Evolutionary conservation across 306 rosid genomes (phyloP).

Genomic region (Cicer judaicum): DNA sequence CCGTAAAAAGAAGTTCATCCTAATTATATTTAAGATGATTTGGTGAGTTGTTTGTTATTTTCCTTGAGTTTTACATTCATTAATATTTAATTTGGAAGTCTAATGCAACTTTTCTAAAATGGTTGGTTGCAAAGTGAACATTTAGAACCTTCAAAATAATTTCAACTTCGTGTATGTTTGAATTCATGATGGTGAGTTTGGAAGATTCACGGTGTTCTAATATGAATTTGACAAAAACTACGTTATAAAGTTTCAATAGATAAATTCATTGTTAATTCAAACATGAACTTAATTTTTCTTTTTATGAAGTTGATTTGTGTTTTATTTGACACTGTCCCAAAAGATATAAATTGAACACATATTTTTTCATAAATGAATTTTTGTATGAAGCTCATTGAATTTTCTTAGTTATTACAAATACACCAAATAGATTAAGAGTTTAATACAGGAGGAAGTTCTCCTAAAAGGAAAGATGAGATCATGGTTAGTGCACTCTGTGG

Average conservation of each 20-base stretch:
- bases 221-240: too few species aligned
- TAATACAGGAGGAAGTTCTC: slow-evolving; percentile 45
- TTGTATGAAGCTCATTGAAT: not conserved
- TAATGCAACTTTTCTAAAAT: not conserved
- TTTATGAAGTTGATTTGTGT: not conserved
- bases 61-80: slow-evolving; percentile 2
- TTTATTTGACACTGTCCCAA: not conserved
- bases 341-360: not conserved
- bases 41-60: not conserved
- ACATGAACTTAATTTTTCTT: too few species aligned
- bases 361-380: slow-evolving; percentile 18
- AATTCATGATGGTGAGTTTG: accelerated
- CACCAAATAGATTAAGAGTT: not conserved
- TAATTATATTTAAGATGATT: not conserved
- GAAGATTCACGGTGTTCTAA: too few species aligned
- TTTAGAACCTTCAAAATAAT: not conserved
- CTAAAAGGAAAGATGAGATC: slow-evolving; percentile 53
- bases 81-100: not conserved
- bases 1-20: too few species aligned
- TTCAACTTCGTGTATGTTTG: not conserved
- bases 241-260: too few species aligned
- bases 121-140: not conserved
- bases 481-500: slow-evolving; percentile 59
- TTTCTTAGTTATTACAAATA: not conserved
- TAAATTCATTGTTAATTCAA: too few species aligned